Percentiles rank a stretch among this genome's conserved stretches.
Evolutionary conservation across 345 rosid genomes (phyloP).

Genomic region (Aquilaria yunnanensis): DNA sequence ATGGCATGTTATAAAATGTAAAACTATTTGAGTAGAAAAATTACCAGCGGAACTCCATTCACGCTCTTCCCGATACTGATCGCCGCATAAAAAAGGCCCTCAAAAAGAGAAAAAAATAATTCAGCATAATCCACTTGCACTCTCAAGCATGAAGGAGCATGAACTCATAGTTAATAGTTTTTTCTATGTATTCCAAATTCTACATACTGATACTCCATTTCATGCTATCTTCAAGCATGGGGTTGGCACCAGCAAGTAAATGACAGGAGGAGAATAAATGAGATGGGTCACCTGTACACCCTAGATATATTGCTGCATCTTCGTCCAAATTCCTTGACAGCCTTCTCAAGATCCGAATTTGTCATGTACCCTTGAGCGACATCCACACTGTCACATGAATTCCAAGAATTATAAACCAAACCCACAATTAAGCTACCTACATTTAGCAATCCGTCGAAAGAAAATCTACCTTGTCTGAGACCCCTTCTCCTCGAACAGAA

Average conservation of each 20-base stretch:
- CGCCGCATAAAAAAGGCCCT: slow-evolving; percentile 53
- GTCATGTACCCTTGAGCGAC: slow-evolving; percentile 66
- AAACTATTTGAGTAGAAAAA: slow-evolving; percentile 11
- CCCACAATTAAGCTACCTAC: background rate
- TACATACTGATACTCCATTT: background rate
- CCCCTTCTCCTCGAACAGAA: slow-evolving; percentile 30
- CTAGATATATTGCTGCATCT: slow-evolving; percentile 79
- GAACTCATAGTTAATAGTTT: background rate
- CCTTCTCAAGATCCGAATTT: slow-evolving; percentile 70
- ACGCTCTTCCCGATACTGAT: slow-evolving; percentile 95
- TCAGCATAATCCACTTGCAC: slow-evolving; percentile 37
- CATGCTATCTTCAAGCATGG: background rate
- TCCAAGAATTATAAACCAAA: background rate
- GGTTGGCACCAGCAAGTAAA: background rate
- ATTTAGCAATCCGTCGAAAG: background rate
- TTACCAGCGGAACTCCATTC: slow-evolving; percentile 90
- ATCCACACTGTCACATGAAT: slow-evolving; percentile 29
- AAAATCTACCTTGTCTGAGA: slow-evolving; percentile 35
- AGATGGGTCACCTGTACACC: slow-evolving; percentile 65
- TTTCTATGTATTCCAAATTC: too few species aligned
- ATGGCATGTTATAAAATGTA: background rate
- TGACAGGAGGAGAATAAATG: background rate
- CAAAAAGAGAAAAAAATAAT: slow-evolving; percentile 67
- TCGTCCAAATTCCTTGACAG: slow-evolving; percentile 57
- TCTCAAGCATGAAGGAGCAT: too few species aligned